Conservation (phyloP, 1,284 basidiomycete genomes). For the Puccinia brachypodii region DNA sequence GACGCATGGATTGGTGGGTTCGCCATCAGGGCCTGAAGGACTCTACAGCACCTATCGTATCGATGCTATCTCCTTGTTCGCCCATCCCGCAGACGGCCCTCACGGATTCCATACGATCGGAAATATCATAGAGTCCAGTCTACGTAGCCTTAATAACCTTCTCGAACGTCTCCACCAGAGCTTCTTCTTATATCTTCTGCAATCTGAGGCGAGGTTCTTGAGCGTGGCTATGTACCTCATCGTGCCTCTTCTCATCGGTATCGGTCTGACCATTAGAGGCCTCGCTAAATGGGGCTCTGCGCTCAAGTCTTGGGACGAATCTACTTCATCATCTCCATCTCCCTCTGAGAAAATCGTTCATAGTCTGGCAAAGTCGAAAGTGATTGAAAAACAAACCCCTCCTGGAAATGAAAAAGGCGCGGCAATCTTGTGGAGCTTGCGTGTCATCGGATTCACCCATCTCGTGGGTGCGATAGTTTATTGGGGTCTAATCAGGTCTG, state of each 20-base stretch:
- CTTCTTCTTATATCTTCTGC: constrained; percentile 89
- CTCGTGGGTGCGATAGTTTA: constrained; percentile 17
- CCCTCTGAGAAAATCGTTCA: not conserved
- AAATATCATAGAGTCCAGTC: constrained; percentile 75
- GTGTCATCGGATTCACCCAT: constrained; percentile 19
- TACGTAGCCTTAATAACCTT: constrained; percentile 86
- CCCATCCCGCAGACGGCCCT: constrained; percentile 80
- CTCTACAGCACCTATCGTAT: constrained; percentile 73
- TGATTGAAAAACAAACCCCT: not conserved
- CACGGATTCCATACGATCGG: constrained; percentile 94
- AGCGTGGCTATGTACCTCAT: constrained; percentile 87
- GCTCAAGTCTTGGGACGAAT: not conserved
- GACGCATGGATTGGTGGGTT: constrained; percentile 68
- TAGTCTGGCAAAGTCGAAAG: not conserved
- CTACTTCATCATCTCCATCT: not conserved
- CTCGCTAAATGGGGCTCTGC: constrained; percentile 16
- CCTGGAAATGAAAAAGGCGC: constrained; percentile 1
- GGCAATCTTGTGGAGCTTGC: constrained; percentile 31
- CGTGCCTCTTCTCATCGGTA: constrained; percentile 54
- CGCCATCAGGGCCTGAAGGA: constrained; percentile 59
- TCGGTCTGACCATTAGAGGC: constrained; percentile 34
- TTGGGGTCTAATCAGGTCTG: constrained; percentile 20
- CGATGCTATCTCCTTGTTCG: constrained; percentile 88
- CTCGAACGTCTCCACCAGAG: constrained; percentile 90
- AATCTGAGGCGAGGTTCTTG: constrained; percentile 72